A percentile compares a stretch with the other conserved stretches of the same genome.
These are phyloP conservation scores for Chenopodium quinoa DNA, from an alignment of 148 eudicot species.

Conservation along the genomic window DNA sequence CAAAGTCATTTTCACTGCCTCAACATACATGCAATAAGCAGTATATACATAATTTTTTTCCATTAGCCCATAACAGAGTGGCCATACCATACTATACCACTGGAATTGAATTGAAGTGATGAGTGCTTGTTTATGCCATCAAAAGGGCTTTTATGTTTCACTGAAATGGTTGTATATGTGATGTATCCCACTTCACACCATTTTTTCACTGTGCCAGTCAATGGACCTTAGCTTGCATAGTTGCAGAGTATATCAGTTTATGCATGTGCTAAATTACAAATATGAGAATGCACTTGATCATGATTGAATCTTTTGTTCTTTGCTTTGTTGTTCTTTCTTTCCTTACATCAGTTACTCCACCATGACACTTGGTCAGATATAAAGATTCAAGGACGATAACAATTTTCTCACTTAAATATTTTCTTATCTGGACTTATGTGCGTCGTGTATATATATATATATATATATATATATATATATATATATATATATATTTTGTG, in stretches of 20 bases:
- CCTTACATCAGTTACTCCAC: too few species aligned
- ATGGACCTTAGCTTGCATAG: background rate
- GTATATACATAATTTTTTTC: background rate
- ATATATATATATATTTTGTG: too few species aligned
- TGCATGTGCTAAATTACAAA: background rate
- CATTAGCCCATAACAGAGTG: slow-evolving; percentile 1
- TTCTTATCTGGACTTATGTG: too few species aligned
- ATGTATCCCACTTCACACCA: slow-evolving; percentile 6
- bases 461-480: too few species aligned
- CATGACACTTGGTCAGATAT: too few species aligned
- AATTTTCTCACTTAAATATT: too few species aligned
- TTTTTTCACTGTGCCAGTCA: background rate
- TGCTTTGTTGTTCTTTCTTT: too few species aligned
- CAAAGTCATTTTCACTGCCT: background rate
- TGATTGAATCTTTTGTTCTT: too few species aligned
- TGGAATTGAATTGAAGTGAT: slow-evolving; percentile 11
- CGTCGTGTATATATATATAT: too few species aligned
- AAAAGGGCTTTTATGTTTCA: slow-evolving; percentile 20
- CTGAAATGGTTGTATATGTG: slow-evolving; percentile 2
- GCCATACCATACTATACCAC: background rate
- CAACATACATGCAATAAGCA: background rate
- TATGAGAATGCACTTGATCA: background rate
- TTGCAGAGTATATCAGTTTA: background rate
- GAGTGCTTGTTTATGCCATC: background rate
- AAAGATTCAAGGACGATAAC: too few species aligned